phyloP scores from a whole-genome alignment of 2,329 filamentous ascomycete species.

The Pleurostoma richardsiae region DNA sequence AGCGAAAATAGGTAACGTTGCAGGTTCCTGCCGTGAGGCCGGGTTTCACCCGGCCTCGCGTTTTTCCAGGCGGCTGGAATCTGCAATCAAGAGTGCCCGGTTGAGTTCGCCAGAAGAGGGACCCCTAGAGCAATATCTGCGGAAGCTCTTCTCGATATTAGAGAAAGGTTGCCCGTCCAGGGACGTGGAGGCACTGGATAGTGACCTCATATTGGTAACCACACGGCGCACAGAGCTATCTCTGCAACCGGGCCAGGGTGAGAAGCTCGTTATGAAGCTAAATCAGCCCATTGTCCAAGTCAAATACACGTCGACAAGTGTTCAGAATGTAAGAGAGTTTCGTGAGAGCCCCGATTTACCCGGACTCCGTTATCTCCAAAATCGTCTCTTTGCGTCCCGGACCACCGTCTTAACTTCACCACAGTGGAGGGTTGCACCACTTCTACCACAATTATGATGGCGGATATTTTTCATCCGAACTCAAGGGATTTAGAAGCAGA shows the following conservation, averaged over 20 bases:
- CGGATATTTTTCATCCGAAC: constrained; percentile 5
- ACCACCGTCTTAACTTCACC: not conserved
- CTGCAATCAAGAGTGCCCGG: constrained; percentile 9
- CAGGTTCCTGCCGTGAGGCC: constrained; percentile 10
- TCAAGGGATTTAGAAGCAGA: not conserved
- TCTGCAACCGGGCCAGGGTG: constrained; percentile 4
- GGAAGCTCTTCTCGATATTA: not conserved
- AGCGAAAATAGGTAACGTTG: constrained; percentile 13
- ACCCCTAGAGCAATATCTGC: constrained; percentile 12
- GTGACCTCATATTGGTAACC: constrained; percentile 8
- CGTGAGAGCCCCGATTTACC: constrained; percentile 14
- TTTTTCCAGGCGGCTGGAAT: constrained; percentile 9
- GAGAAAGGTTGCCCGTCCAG: constrained; percentile 9
- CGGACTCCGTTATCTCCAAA: constrained; percentile 10
- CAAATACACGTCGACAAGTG: constrained; percentile 12
- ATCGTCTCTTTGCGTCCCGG: too few species aligned
- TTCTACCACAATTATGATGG: not conserved
- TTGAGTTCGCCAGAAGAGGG: constrained; percentile 7
- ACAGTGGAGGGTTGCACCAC: not conserved
- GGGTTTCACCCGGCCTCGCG: constrained; percentile 7
- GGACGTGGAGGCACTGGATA: constrained; percentile 16
- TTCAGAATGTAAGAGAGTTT: constrained; percentile 3
- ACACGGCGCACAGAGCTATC: constrained; percentile 4
- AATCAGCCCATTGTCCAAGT: constrained; percentile 9
- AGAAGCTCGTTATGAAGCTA: constrained; percentile 15